phyloP scores from a whole-genome alignment of 768 basidiomycete species.

The Lactarius pseudohatsudake region DNA sequence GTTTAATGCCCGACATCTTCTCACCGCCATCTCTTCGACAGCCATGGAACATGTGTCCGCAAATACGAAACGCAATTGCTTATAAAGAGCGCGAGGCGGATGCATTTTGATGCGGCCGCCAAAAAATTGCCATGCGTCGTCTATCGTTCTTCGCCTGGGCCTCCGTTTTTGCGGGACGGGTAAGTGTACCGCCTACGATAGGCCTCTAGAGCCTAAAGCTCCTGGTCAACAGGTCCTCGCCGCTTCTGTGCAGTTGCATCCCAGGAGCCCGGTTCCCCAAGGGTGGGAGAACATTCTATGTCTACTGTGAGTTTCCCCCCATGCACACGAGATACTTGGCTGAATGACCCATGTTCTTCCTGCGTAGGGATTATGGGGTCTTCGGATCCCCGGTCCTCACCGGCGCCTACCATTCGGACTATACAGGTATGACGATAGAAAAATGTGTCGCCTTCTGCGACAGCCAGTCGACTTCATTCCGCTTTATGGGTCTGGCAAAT shows the following conservation, averaged over 20 bases:
- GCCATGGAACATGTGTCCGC: background rate
- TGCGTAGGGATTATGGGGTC: background rate
- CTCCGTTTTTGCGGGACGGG: background rate
- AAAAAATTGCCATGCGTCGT: background rate
- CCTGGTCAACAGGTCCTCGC: background rate
- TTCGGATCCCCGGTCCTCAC: slow-evolving; percentile 42
- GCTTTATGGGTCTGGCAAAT: slow-evolving; percentile 70
- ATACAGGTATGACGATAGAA: slow-evolving; percentile 59
- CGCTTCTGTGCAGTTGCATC: background rate
- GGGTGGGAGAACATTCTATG: background rate
- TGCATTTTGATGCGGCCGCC: background rate
- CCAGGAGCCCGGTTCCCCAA: background rate
- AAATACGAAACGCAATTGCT: background rate
- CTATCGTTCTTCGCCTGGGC: background rate
- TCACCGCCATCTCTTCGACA: background rate
- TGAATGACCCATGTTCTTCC: too few relatives aligned
- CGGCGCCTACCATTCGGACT: slow-evolving; percentile 45
- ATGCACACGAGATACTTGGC: too few relatives aligned
- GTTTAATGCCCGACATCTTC: background rate
- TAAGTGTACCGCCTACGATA: background rate
- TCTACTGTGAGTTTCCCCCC: background rate
- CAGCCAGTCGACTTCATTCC: slow-evolving; percentile 39
- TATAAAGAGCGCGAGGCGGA: background rate
- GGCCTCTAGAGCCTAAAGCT: background rate
- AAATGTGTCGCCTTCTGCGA: slow-evolving; percentile 46